These are phyloP conservation scores for Pestalotiopsis sp. DNA, from an alignment of 2,329 filamentous ascomycete species.

Conservation along the genomic window DNA sequence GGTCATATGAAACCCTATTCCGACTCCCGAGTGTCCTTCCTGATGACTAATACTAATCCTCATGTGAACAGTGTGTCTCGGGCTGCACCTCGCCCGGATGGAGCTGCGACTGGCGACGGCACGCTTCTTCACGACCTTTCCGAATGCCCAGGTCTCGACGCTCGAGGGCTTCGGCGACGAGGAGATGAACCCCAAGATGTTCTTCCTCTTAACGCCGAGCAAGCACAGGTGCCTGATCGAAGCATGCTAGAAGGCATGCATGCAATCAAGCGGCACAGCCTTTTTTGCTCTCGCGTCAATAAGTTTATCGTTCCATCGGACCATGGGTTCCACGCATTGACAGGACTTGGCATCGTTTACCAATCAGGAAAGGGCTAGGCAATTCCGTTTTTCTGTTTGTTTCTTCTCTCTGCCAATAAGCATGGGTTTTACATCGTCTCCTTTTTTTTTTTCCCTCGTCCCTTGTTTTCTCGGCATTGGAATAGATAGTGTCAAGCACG, in stretches of 20 bases:
- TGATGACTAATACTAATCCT: not conserved
- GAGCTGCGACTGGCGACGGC: slow-evolving; percentile 53
- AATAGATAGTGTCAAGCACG: not conserved
- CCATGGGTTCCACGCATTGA: not conserved
- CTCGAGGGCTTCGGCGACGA: slow-evolving; percentile 30
- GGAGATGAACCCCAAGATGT: slow-evolving; percentile 31
- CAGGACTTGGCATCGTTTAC: not conserved
- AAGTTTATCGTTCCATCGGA: not conserved
- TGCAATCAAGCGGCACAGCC: too few species aligned
- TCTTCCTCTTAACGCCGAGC: slow-evolving; percentile 30
- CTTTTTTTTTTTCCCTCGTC: not conserved
- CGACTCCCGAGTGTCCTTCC: not conserved
- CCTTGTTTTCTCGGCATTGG: not conserved
- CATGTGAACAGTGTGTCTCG: slow-evolving; percentile 44
- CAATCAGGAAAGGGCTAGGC: not conserved
- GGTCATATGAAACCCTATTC: not conserved
- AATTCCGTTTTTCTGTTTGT: not conserved
- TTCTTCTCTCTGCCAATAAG: not conserved
- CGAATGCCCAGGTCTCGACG: slow-evolving; percentile 27
- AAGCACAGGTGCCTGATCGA: slow-evolving; percentile 32
- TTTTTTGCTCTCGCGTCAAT: not conserved
- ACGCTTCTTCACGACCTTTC: slow-evolving; percentile 45
- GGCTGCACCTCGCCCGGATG: slow-evolving; percentile 56
- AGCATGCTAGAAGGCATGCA: not conserved
- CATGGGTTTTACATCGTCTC: not conserved